phyloP scores from a whole-genome alignment of 352 stramenopile species.

The Phytophthora ramorum region DNA sequence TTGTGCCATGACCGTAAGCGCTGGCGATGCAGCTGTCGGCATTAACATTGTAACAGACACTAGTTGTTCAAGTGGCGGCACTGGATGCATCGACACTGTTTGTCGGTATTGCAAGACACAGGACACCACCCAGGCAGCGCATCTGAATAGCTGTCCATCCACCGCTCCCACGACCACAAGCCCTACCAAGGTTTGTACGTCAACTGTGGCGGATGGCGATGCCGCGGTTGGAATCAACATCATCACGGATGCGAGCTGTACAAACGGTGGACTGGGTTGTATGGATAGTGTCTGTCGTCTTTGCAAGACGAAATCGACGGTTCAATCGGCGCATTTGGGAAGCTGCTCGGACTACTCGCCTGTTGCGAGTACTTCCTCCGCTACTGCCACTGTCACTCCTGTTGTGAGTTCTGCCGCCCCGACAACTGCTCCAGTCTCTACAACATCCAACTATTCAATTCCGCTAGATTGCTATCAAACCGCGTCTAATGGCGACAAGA shows the following conservation, averaged over 20 bases:
- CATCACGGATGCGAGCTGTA: constrained; percentile 33
- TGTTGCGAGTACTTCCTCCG: neutral
- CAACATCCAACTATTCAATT: constrained; percentile 23
- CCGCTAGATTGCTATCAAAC: constrained; percentile 29
- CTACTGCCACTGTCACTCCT: neutral
- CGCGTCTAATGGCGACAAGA: constrained; percentile 29
- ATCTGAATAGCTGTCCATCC: constrained; percentile 24
- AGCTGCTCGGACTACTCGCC: constrained; percentile 23
- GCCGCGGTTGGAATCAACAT: constrained; percentile 32
- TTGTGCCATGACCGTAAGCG: constrained; percentile 23
- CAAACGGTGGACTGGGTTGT: constrained; percentile 33
- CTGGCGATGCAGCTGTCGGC: constrained; percentile 28
- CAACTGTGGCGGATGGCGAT: constrained; percentile 28
- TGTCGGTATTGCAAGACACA: constrained; percentile 28
- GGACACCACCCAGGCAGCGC: constrained; percentile 17
- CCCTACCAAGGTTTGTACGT: constrained; percentile 2
- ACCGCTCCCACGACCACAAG: neutral
- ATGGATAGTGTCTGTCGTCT: constrained; percentile 33
- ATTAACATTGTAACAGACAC: constrained; percentile 35
- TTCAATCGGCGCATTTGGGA: constrained; percentile 31
- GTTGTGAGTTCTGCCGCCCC: neutral
- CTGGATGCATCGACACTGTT: constrained; percentile 21
- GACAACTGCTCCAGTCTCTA: constrained; percentile 12
- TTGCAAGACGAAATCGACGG: constrained; percentile 33
- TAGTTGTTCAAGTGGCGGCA: constrained; percentile 21